Conservation (phyloP, 2,329 filamentous ascomycete species). For the Incumbomyces lentus region DNA sequence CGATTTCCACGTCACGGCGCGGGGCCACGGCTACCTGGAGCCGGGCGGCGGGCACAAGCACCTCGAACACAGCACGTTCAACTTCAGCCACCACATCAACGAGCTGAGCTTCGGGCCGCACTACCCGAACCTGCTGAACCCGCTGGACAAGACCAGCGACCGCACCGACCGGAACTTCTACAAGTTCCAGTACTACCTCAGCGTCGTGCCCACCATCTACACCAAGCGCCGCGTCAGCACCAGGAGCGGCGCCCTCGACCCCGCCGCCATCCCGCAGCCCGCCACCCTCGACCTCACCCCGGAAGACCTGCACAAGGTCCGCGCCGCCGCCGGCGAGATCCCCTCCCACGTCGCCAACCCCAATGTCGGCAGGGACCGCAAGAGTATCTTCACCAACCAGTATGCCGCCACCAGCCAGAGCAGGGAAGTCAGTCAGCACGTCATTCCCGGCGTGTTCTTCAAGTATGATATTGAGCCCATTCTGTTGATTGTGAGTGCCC, state of each 20-base stretch:
- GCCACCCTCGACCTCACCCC: conserved; percentile 27
- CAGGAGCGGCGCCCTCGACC: conserved; percentile 30
- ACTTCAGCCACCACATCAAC: conserved; percentile 94
- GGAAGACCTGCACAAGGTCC: conserved; percentile 23
- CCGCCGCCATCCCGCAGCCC: conserved; percentile 27
- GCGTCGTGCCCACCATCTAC: conserved; percentile 89
- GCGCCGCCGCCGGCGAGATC: conserved; percentile 18
- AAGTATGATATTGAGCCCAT: conserved; percentile 99
- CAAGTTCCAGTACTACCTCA: conserved; percentile 97
- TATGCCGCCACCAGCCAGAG: conserved; percentile 93
- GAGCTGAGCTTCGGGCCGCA: conserved; percentile 96
- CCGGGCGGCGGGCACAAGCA: conserved; percentile 55
- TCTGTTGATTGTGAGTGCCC: conserved; percentile 72
- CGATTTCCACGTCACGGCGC: conserved; percentile 93
- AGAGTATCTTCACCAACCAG: conserved; percentile 83
- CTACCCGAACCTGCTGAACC: conserved; percentile 87
- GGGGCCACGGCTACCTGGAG: conserved; percentile 89
- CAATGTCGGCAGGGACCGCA: conserved; percentile 26
- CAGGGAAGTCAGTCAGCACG: conserved; percentile 56
- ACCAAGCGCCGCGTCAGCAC: conserved; percentile 41
- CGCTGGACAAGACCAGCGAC: conserved; percentile 83
- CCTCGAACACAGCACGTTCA: conserved; percentile 82
- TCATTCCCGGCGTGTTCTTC: conserved; percentile 85
- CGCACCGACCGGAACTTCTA: conserved; percentile 68
- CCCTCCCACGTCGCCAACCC: conserved; percentile 12